These are phyloP conservation scores for Trichoderma sp. DNA, from an alignment of 2,329 filamentous ascomycete species.

Conservation along the genomic window DNA sequence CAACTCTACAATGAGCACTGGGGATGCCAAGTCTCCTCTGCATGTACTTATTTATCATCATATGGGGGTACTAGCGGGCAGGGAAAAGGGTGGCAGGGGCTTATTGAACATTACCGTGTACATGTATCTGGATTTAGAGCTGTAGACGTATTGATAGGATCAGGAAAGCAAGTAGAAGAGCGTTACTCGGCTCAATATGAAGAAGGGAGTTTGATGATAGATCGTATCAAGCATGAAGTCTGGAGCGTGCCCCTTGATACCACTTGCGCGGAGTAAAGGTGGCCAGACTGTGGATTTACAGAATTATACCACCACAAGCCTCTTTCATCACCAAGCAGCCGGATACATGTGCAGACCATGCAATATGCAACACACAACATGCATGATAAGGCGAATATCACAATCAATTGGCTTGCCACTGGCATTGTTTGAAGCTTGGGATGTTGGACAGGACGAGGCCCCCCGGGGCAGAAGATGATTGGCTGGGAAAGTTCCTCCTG, in stretches of 20 bases:
- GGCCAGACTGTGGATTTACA: background rate
- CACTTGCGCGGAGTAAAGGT: background rate
- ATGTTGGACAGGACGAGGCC: background rate
- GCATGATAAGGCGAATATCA: background rate
- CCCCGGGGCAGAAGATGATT: background rate
- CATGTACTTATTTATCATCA: slow-evolving; percentile 17
- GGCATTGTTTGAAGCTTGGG: background rate
- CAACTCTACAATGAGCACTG: slow-evolving; percentile 21
- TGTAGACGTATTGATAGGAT: slow-evolving; percentile 13
- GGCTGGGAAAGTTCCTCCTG: slow-evolving; percentile 10
- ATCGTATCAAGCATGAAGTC: background rate
- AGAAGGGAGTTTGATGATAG: background rate
- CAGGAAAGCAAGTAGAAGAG: slow-evolving; percentile 10
- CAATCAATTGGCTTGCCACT: background rate
- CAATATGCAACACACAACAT: background rate
- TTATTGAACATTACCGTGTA: slow-evolving; percentile 16
- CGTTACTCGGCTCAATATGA: background rate
- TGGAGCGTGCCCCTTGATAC: too few species aligned
- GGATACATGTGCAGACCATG: background rate
- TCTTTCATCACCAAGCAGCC: background rate
- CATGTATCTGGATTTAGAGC: slow-evolving; percentile 19
- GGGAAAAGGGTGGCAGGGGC: background rate
- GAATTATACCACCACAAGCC: background rate
- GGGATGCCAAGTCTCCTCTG: slow-evolving; percentile 9
- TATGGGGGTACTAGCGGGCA: slow-evolving; percentile 6